Evolutionary conservation across 352 stramenopile species (phyloP), one percentile per base, ranked within the genome.

Genomic region (Phytophthora colocasiae): DNA sequence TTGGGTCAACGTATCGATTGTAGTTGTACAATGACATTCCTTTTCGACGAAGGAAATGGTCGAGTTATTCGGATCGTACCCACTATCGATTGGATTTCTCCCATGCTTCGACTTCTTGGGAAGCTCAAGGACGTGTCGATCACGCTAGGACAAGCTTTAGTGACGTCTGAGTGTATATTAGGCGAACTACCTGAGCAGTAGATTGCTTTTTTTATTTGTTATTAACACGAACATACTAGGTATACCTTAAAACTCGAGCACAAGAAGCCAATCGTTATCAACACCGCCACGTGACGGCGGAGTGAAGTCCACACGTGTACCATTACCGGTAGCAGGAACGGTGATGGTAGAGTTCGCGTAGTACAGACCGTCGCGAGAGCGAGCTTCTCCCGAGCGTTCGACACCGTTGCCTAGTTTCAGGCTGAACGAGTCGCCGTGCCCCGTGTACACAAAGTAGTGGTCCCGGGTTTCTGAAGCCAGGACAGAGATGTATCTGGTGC

Each of bases 251-350:
- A 70, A 70, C 49, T 70, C 31, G 3, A 70, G 40, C 17, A 63
- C 61, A 9, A 75, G 27, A 15, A 75, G 49, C 61, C 66, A 71
- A 36, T 75, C 66, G n/a, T 62, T 7, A 39, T 71, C 66, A 12
- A 75, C 32, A 17, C 60, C 34, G 4, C 55, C 61, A n/a, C 19
- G 32, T 14, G 66, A 60, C 2, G 66, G 66, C 34, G 61, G 60
- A 2, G 22, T 60, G 26, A 74, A 74, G 39, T 71, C 60, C 15
- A 67, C 44, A 19, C 66, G 66, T 5, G 43, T 71, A 17, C 9
- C 39, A 7, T 59, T 58, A 4, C 48, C 48, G 32, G 17, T 55
- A n/a, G 38, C 50, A 26, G 60, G 44, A 12, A 67, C 49, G n/a
- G 4, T 49, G 8, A 75, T 49, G 2, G 44, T 59, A 0, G 44